Base-by-base conservation (phyloP, 768 basidiomycete species). In the Plicaturopsis crispa region DNA sequence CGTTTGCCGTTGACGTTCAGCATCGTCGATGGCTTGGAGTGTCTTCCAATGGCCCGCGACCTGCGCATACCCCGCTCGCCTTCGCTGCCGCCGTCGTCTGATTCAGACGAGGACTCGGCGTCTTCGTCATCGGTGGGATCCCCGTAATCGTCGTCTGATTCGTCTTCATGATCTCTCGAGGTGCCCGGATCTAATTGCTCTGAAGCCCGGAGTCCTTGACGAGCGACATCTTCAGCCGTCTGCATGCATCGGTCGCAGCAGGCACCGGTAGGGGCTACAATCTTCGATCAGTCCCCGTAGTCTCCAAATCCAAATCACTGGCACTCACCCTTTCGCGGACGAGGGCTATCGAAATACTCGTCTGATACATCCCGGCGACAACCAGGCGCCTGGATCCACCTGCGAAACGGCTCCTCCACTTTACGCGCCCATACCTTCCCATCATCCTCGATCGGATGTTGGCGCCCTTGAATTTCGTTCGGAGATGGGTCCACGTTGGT, bases 321-420 rank as follows among this genome's bases (percentile, higher is more conserved):
- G n/a, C 13, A 47, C 50, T 36, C 43, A 63, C 60, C 20, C 45
- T 40, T 19, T 12, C 38, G 36, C 3, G 33, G 22, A 2, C 45
- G 42, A 7, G 55, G 61, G 40, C 62, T 65, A 11, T 49, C 24
- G 36, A 63, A 68, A 35, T 61, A 59, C 31, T 42, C 31, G 41
- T 63, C 52, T 1, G 51, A 19, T 1, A 63, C 33, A 11, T 54
- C 49, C 2, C 55, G 45, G 1, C 61, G 51, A 42, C 62, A 66
- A 0, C 20, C 30, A n/a, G 22, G 30, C 0, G 52, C 46, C 16
- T 49, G 47, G 17, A 65, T 56, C 50, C 56, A 65, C 20, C 37
- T 37, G 1, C 57, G 46, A 36, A 65, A 33, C 6, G 37, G 40
- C 2, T 48, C 44, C 22, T 67, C 61, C 1, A 65, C 54, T 14